phyloP scores from a whole-genome alignment of 805 yeast species.

The Schwanniomyces vanrijiae region DNA sequence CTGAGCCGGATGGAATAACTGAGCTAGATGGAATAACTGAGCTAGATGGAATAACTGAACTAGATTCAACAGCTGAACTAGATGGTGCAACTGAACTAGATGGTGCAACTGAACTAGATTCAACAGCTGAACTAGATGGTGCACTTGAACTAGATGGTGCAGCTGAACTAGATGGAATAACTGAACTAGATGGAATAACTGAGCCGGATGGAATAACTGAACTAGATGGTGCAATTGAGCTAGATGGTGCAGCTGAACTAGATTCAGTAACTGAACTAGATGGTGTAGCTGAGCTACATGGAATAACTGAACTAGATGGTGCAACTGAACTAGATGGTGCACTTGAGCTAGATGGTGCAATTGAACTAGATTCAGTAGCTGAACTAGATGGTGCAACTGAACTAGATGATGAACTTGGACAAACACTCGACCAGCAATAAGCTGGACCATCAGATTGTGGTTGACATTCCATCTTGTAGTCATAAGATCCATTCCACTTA shows the following conservation, averaged over 20 bases:
- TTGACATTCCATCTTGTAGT: slow-evolving; percentile 1
- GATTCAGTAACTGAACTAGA: not conserved
- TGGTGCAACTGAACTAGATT: not conserved
- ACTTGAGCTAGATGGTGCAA: slow-evolving; percentile 20
- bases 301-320: not conserved
- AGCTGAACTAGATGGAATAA: not conserved
- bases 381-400: not conserved
- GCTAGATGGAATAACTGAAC: not conserved
- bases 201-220: not conserved
- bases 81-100: not conserved
- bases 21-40: not conserved
- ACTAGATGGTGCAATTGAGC: not conserved
- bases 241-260: not conserved
- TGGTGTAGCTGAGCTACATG: no score
- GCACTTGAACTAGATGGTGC: slow-evolving; percentile 4
- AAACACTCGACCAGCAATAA: slow-evolving; percentile 5
- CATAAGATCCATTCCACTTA: not conserved
- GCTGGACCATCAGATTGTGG: slow-evolving; percentile 2
- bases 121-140: slow-evolving; percentile 16
- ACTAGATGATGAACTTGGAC: not conserved
- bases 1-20: not conserved
- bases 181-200: not conserved
- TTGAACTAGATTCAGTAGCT: not conserved
- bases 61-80: not conserved
- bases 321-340: not conserved